Percentiles rank a stretch among this genome's conserved stretches.
Conservation (phyloP, 2,329 filamentous ascomycete species). For the Talaromyces piceae region DNA sequence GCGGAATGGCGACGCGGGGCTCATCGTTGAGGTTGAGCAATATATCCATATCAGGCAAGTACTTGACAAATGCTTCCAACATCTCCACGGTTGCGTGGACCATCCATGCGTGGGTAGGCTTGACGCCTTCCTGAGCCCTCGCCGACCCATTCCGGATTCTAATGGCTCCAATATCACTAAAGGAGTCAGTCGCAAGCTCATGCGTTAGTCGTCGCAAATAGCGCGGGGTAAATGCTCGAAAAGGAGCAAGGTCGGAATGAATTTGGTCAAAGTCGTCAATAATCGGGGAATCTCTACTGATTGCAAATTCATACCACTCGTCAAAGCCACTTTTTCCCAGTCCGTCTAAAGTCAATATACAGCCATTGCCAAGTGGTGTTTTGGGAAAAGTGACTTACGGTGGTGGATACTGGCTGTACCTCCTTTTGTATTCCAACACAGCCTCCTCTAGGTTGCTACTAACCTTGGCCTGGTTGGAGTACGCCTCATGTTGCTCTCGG, state of each 20-base stretch:
- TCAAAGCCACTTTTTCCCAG: constrained; percentile 46
- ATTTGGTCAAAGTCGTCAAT: constrained; percentile 58
- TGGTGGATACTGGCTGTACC: constrained; percentile 50
- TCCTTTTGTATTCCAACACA: constrained; percentile 43
- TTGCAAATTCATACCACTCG: constrained; percentile 53
- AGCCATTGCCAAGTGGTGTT: background rate
- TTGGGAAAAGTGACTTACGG: constrained; percentile 32
- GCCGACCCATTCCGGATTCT: constrained; percentile 48
- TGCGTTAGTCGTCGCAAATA: constrained; percentile 48
- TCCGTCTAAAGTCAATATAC: constrained; percentile 8
- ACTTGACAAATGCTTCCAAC: constrained; percentile 47
- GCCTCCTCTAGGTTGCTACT: constrained; percentile 45
- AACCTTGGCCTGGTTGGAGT: constrained; percentile 39
- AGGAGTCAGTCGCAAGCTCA: constrained; percentile 46
- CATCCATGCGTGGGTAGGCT: constrained; percentile 53
- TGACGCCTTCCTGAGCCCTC: constrained; percentile 43
- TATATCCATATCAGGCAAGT: constrained; percentile 57
- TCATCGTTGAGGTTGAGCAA: constrained; percentile 58
- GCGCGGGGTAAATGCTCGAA: constrained; percentile 45
- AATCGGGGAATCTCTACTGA: constrained; percentile 42
- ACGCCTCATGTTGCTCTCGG: constrained; percentile 41
- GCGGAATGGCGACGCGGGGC: constrained; percentile 49
- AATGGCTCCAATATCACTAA: constrained; percentile 50
- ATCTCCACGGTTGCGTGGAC: constrained; percentile 47
- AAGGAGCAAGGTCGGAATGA: constrained; percentile 49